Evolutionary conservation across 1,139 yeast species (phyloP).

Genomic region (Geotrichum carabidarum): DNA sequence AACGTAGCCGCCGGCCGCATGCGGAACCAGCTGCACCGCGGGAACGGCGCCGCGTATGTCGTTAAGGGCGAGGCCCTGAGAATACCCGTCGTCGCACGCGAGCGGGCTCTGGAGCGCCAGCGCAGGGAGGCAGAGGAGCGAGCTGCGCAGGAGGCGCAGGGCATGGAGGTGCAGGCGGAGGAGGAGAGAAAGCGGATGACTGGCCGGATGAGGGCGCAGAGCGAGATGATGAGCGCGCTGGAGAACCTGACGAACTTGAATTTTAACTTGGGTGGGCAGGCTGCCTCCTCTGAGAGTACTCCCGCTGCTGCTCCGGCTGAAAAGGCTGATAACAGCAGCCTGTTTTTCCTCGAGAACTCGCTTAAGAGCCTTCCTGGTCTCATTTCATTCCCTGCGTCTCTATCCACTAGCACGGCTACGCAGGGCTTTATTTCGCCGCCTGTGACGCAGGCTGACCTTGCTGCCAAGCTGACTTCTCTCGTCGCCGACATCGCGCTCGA

Average conservation of each 20-base stretch:
- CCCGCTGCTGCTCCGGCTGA: constrained; percentile 15
- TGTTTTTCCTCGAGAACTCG: constrained; percentile 24
- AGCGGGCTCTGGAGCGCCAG: constrained; percentile 20
- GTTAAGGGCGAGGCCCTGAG: constrained; percentile 50
- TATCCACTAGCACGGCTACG: constrained; percentile 14
- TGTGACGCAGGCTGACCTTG: constrained; percentile 9
- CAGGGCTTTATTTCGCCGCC: constrained; percentile 21
- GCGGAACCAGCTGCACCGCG: constrained; percentile 70
- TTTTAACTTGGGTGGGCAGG: constrained; percentile 11
- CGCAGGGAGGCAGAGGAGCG: constrained; percentile 12
- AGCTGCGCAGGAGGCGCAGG: constrained; percentile 13
- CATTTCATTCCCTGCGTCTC: constrained; percentile 21
- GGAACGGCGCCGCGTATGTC: constrained; percentile 69
- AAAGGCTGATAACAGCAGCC: constrained; percentile 10
- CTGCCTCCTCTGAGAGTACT: constrained; percentile 18
- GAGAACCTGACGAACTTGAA: constrained; percentile 18
- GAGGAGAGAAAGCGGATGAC: constrained; percentile 8
- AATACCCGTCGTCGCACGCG: constrained; percentile 54
- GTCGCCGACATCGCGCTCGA: constrained; percentile 7
- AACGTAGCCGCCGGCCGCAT: constrained; percentile 75
- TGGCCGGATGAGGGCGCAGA: constrained; percentile 12
- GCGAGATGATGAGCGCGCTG: constrained; percentile 16
- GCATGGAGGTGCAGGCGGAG: constrained; percentile 18
- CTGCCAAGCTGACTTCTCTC: constrained; percentile 4
- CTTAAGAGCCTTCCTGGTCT: constrained; percentile 27